Evolutionary conservation across 1,284 basidiomycete genomes (phyloP).

Genomic region (Clitocybe nebularis): DNA sequence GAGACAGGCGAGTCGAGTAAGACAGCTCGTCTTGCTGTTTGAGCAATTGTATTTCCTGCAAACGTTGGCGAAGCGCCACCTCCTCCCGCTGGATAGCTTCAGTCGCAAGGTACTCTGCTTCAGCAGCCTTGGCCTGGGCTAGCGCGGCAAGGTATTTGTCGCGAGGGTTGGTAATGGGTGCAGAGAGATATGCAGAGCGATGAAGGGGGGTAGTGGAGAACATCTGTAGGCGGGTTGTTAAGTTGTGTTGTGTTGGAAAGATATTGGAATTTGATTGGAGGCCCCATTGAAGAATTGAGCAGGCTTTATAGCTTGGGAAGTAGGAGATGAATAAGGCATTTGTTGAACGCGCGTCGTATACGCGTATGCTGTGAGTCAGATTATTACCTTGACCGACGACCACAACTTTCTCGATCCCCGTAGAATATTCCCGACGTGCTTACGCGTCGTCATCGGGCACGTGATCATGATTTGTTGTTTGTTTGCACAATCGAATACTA

Average conservation of each 20-base stretch:
- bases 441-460: constrained; percentile 3
- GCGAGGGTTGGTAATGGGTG: constrained; percentile 13
- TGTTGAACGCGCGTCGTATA: constrained; percentile 6
- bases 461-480: too few relatives aligned
- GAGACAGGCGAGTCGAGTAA: too few relatives aligned
- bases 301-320: constrained; percentile 13
- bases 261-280: not conserved
- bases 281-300: constrained; percentile 1
- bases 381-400: not conserved
- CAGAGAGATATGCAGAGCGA: constrained; percentile 20
- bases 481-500: too few relatives aligned
- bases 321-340: constrained; percentile 11
- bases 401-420: not conserved
- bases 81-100: constrained; percentile 30
- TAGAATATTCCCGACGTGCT: constrained; percentile 4
- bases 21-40: too few relatives aligned
- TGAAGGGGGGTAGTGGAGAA: constrained; percentile 15
- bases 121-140: constrained; percentile 21
- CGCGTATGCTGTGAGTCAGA: constrained; percentile 3
- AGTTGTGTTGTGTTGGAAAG: constrained; percentile 1
- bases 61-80: constrained; percentile 24
- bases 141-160: constrained; percentile 21
- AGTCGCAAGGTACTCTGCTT: constrained; percentile 27
- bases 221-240: constrained; percentile 9
- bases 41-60: constrained; percentile 25